phyloP scores from a whole-genome alignment of 116 monocot species.

The Dioscorea cayenensis region DNA sequence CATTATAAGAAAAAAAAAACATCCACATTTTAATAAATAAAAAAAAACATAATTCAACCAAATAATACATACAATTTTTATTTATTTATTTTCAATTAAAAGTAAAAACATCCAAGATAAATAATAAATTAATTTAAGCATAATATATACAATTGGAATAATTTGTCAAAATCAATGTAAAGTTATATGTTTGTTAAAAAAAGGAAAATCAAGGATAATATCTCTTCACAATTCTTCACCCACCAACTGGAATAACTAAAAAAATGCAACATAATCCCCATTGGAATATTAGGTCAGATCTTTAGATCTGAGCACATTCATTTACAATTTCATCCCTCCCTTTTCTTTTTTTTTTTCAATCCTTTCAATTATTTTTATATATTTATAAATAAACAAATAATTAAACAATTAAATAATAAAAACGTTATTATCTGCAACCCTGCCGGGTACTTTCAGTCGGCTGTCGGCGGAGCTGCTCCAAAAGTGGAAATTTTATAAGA shows the following conservation, averaged over 20 bases:
- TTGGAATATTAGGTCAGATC: background rate
- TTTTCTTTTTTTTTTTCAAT: background rate
- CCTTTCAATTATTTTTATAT: background rate
- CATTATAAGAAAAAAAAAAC: too few relatives aligned
- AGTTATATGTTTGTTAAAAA: background rate
- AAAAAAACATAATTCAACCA: too few relatives aligned
- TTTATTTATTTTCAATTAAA: too few relatives aligned
- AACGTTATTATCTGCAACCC: slow-evolving; percentile 3
- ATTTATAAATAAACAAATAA: background rate
- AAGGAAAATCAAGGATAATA: background rate
- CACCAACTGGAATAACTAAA: background rate
- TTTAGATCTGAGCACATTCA: background rate
- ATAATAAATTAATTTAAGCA: background rate
- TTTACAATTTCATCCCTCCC: background rate
- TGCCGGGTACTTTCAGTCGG: slow-evolving; percentile 24
- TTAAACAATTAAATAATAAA: background rate
- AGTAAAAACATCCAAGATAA: too few relatives aligned
- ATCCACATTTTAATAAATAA: too few relatives aligned
- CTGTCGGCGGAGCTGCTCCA: slow-evolving; percentile 14
- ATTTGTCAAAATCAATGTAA: slow-evolving; percentile 1
- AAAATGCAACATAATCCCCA: background rate
- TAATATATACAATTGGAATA: background rate
- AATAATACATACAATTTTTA: too few relatives aligned
- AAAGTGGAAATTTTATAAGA: slow-evolving; percentile 7
- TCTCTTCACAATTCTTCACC: background rate